A percentile compares a stretch with the other conserved stretches of the same genome.
Evolutionary conservation across 495 filamentous ascomycete species (phyloP).

Genomic region (Darksidea phi): DNA sequence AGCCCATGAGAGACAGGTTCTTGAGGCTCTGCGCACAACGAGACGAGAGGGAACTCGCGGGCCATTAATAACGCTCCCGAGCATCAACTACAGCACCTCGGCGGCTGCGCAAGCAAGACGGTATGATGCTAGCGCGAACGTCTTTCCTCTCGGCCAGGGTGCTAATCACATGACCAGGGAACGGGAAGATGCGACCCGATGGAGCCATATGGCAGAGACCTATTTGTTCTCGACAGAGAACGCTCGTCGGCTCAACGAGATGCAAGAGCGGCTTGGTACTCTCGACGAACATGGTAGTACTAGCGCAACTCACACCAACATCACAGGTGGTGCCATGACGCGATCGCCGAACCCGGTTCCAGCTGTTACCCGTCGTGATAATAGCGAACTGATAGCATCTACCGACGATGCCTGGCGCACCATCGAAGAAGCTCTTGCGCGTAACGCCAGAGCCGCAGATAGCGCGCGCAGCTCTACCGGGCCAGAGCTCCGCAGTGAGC

Average conservation of each 20-base stretch:
- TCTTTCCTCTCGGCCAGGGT: slow-evolving; percentile 11
- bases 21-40: slow-evolving; percentile 55
- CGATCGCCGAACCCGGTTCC: slow-evolving; percentile 32
- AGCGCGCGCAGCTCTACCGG: slow-evolving; percentile 14
- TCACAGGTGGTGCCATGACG: slow-evolving; percentile 27
- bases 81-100: slow-evolving; percentile 48
- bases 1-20: slow-evolving; percentile 57
- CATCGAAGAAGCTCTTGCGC: slow-evolving; percentile 48
- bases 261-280: slow-evolving; percentile 7
- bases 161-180: slow-evolving; percentile 15
- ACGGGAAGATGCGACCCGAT: slow-evolving; percentile 9
- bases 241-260: slow-evolving; percentile 5
- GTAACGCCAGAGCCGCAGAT: slow-evolving; percentile 38
- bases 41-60: slow-evolving; percentile 41
- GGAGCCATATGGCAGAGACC: neutral
- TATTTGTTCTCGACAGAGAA: slow-evolving; percentile 1
- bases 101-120: slow-evolving; percentile 22
- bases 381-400: slow-evolving; percentile 26
- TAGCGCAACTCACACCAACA: slow-evolving; percentile 7
- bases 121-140: slow-evolving; percentile 27
- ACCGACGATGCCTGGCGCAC: slow-evolving; percentile 48
- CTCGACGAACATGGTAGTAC: slow-evolving; percentile 4
- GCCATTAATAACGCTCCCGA: slow-evolving; percentile 36
- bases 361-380: slow-evolving; percentile 29
- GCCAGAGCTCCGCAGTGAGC: slow-evolving; percentile 25